Conservation (phyloP, 192 early-diverging fungal genomes). For the Linderina pennispora region DNA sequence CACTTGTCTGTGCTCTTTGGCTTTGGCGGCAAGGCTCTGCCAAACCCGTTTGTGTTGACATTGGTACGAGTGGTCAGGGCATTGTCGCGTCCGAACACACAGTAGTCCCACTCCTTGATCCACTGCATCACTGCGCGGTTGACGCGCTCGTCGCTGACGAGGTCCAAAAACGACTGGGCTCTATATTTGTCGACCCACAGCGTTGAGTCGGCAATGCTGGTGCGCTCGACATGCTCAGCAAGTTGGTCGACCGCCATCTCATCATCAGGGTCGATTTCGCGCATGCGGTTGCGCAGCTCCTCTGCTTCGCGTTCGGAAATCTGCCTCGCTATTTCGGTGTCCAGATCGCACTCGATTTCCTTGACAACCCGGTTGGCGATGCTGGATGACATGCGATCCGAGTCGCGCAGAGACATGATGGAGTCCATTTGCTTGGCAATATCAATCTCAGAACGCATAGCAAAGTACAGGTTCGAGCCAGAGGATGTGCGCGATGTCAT, state of each 20-base stretch:
- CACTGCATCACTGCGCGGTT: conserved; percentile 87
- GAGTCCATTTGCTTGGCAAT: conserved; percentile 10
- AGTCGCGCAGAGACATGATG: conserved; percentile 1
- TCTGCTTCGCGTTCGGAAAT: conserved; percentile 1
- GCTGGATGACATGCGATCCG: conserved; percentile 14
- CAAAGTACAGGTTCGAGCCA: conserved; percentile 28
- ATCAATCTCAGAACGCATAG: conserved; percentile 8
- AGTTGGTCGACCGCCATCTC: conserved; percentile 3
- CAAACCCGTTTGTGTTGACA: no score
- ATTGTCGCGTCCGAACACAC: conserved; percentile 68
- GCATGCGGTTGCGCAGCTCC: not conserved
- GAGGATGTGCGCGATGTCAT: conserved; percentile 20
- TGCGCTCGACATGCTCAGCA: conserved; percentile 28
- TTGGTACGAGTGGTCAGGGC: conserved; percentile 5
- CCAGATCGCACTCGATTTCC: conserved; percentile 28
- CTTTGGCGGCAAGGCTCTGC: conserved; percentile 1
- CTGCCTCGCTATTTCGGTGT: conserved; percentile 1
- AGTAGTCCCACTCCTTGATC: conserved; percentile 97
- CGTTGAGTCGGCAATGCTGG: conserved; percentile 20
- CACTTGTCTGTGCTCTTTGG: conserved; percentile 17
- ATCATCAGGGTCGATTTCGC: not conserved
- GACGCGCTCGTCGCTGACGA: conserved; percentile 86
- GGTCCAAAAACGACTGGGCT: conserved; percentile 73
- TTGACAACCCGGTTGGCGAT: conserved; percentile 28
- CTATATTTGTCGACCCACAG: conserved; percentile 93